phyloP scores from a whole-genome alignment of 1,284 basidiomycete species.

The Cutaneotrichosporon sp. region DNA sequence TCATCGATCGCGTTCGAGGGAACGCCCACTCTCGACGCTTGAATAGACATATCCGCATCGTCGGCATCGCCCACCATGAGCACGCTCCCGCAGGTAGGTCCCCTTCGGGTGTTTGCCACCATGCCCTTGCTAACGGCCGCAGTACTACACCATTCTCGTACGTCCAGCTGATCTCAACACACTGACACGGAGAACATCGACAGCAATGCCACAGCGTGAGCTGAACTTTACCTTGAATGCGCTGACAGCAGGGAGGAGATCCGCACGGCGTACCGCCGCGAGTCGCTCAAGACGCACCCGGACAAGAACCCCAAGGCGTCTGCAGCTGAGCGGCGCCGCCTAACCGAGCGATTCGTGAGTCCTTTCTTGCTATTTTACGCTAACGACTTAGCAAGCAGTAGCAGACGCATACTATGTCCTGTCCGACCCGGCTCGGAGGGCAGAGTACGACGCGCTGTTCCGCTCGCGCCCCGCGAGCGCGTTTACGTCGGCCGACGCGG shows the following conservation, averaged over 20 bases:
- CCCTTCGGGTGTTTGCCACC: too few species aligned
- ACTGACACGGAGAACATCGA: slow-evolving; percentile 27
- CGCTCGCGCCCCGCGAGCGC: slow-evolving; percentile 49
- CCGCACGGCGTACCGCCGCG: slow-evolving; percentile 45
- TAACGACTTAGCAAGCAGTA: slow-evolving; percentile 59
- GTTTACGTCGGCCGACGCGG: slow-evolving; percentile 32
- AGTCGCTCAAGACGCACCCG: slow-evolving; percentile 68
- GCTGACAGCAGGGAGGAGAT: slow-evolving; percentile 38
- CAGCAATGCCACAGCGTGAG: slow-evolving; percentile 38
- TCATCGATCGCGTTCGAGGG: background rate
- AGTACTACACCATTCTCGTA: slow-evolving; percentile 45
- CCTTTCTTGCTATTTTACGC: slow-evolving; percentile 42
- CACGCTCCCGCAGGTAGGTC: slow-evolving; percentile 15
- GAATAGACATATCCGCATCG: background rate
- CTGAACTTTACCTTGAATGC: background rate
- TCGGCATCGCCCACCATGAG: slow-evolving; percentile 4
- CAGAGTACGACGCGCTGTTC: slow-evolving; percentile 73
- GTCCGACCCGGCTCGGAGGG: slow-evolving; percentile 65
- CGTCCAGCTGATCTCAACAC: slow-evolving; percentile 7
- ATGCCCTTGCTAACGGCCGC: slow-evolving; percentile 1
- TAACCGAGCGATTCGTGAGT: slow-evolving; percentile 68
- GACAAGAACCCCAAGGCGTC: slow-evolving; percentile 71
- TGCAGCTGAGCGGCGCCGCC: slow-evolving; percentile 61
- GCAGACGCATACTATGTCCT: slow-evolving; percentile 96
- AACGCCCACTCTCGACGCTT: background rate